Percentiles rank a stretch among this genome's conserved stretches.
These are phyloP conservation scores for Cryptococcus floricola DNA, from an alignment of 1,284 basidiomycete genomes.

Conservation along the genomic window DNA sequence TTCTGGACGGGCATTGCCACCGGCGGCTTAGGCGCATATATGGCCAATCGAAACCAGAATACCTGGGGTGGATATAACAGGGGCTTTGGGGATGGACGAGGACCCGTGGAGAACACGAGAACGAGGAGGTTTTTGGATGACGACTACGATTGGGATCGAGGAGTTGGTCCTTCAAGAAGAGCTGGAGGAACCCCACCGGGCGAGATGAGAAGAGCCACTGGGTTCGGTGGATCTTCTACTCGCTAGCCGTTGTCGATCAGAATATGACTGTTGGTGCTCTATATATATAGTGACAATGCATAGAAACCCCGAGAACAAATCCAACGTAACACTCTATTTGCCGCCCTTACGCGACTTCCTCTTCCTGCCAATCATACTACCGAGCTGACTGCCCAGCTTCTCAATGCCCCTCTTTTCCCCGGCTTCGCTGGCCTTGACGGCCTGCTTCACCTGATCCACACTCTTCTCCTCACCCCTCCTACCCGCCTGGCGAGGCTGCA, in stretches of 20 bases:
- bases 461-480: neutral
- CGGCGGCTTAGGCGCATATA: conserved; percentile 62
- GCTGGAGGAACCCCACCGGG: neutral
- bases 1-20: conserved; percentile 75
- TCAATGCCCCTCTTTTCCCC: conserved; percentile 42
- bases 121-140: too few species aligned
- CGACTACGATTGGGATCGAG: too few species aligned
- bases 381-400: conserved; percentile 44
- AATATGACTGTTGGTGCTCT: neutral
- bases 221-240: conserved; percentile 36
- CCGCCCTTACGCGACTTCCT: conserved; percentile 41
- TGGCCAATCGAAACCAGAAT: conserved; percentile 32
- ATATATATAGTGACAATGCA: neutral
- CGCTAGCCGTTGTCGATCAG: conserved; percentile 9
- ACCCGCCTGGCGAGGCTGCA: neutral
- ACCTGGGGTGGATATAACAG: conserved; percentile 52
- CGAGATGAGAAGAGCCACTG: conserved; percentile 38
- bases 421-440: neutral
- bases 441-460: neutral
- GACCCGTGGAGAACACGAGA: too few species aligned
- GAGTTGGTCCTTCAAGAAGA: too few species aligned
- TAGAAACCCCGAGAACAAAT: neutral
- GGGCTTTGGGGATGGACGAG: conserved; percentile 17
- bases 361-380: conserved; percentile 49
- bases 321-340: conserved; percentile 15